These are phyloP conservation scores for Phialocephala sp. DNA, from an alignment of 2,329 filamentous ascomycete species.

Conservation along the genomic window DNA sequence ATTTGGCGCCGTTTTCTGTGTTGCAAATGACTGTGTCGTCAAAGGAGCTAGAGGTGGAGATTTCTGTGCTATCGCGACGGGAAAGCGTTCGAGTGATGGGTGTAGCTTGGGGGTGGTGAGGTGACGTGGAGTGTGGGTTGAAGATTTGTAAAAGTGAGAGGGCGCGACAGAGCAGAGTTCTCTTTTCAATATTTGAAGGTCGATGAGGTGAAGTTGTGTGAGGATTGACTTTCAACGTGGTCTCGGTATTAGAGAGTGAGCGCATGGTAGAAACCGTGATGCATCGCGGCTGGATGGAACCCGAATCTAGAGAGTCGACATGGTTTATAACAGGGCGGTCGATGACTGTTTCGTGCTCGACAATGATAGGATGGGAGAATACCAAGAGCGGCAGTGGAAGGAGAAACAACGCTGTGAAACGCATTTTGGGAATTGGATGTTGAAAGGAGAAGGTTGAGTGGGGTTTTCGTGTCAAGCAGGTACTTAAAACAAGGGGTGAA, in stretches of 20 bases:
- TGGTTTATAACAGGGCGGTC: slow-evolving; percentile 4
- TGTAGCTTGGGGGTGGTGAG: neutral
- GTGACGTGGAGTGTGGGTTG: neutral
- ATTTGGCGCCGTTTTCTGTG: slow-evolving; percentile 3
- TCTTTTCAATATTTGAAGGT: neutral
- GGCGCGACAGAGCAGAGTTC: neutral
- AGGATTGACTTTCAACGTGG: neutral
- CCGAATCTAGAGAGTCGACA: slow-evolving; percentile 1
- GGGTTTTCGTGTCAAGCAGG: neutral
- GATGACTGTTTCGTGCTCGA: slow-evolving; percentile 12
- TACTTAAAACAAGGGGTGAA: neutral
- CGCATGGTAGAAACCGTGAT: neutral
- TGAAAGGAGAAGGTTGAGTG: neutral
- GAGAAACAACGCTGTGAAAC: neutral
- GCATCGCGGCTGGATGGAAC: neutral
- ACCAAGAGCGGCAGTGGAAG: neutral
- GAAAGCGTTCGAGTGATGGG: neutral
- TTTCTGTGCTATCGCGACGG: slow-evolving; percentile 5
- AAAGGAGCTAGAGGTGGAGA: slow-evolving; percentile 9
- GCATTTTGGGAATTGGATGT: neutral
- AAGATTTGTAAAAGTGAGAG: neutral
- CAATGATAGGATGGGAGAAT: slow-evolving; percentile 10
- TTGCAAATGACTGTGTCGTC: slow-evolving; percentile 8
- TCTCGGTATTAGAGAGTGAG: neutral
- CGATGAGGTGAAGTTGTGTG: neutral